Base-by-base conservation (phyloP, 2,329 filamentous ascomycete genomes). In the Pseudocercospora musae region DNA sequence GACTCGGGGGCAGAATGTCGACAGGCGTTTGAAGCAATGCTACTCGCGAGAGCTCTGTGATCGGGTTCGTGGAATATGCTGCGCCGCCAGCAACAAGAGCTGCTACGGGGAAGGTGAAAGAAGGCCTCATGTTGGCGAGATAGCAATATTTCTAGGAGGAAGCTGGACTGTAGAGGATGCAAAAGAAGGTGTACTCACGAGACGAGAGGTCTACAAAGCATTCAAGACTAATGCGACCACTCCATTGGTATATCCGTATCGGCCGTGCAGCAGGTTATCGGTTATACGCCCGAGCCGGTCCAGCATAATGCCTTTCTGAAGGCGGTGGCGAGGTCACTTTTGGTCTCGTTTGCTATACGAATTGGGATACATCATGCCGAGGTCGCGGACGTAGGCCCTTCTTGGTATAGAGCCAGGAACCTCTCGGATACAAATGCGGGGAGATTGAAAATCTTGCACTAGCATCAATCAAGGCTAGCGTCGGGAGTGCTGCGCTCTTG, bases 1-100 rank as follows among this genome's bases (percentile, higher is more conserved):
- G 55, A 23, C 68, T 73, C n/a, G 76, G 76, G 11, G 72, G 72
- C 0, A 76, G 46, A 8, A 62, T 61, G 11, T 62, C 65, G 31
- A 61, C 58, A 25, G 62, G 50, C 10, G 63, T 54, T 40, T 40
- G 62, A 57, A 52, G 52, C 54, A 25, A 53, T 42, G 15, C 52
- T 37, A 23, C 8, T 18, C 63, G 48, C n/a, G 59, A 58, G n/a
- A 66, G 50, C 20, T 58, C 57, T 29, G 62, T 58, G 11, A 66
- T 61, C 10, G 56, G 55, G 42, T 66, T 59, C 3, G 58, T 59
- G 18, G 56, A 66, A 44, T 58, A 66, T 23, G 59, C 62, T 27
- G 59, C 46, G 48, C 55, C 60, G 57, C 58, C 58, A 21, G 52
- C 58, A 54, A 63, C 31, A 11, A 61, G 20, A 1, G 63, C 49